Conservation (phyloP, 2,329 filamentous ascomycete species). For the Aspergillus sp. region DNA sequence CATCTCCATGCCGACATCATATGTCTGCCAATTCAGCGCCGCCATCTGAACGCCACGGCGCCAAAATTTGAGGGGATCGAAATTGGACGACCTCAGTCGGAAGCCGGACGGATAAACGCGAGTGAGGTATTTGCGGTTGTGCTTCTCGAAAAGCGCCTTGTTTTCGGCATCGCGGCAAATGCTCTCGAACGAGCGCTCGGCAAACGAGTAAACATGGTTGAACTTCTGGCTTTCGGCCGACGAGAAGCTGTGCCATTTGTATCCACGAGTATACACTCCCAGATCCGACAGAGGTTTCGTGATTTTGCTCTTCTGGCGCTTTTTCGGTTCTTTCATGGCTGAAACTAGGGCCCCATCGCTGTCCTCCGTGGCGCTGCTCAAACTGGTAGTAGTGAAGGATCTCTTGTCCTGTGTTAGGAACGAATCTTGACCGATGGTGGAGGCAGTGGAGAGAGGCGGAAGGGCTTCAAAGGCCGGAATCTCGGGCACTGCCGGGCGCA, state of each 20-base stretch:
- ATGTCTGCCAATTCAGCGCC: conserved; percentile 97
- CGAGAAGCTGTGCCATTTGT: conserved; percentile 83
- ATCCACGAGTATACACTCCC: conserved; percentile 72
- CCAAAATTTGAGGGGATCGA: conserved; percentile 92
- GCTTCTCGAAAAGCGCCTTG: conserved; percentile 76
- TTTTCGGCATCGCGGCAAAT: conserved; percentile 73
- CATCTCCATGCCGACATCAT: conserved; percentile 91
- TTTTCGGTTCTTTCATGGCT: conserved; percentile 57
- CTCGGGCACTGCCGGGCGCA: conserved; percentile 63
- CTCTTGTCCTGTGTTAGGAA: conserved; percentile 53
- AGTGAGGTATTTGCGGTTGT: conserved; percentile 91
- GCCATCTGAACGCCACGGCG: conserved; percentile 96
- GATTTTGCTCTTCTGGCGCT: conserved; percentile 76
- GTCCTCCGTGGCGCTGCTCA: conserved; percentile 69
- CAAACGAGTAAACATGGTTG: conserved; percentile 96
- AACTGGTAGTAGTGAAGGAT: conserved; percentile 54
- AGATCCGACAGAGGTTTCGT: conserved; percentile 78
- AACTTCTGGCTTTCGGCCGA: conserved; percentile 75
- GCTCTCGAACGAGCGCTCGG: conserved; percentile 82
- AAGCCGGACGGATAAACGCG: conserved; percentile 86
- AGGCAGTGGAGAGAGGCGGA: conserved; percentile 52
- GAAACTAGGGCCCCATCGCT: conserved; percentile 63
- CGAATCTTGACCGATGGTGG: conserved; percentile 52
- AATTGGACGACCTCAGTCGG: conserved; percentile 86
- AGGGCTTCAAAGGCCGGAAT: conserved; percentile 51